Conservation (phyloP, 2,329 filamentous ascomycete genomes). For the Nothophoma quercina region DNA sequence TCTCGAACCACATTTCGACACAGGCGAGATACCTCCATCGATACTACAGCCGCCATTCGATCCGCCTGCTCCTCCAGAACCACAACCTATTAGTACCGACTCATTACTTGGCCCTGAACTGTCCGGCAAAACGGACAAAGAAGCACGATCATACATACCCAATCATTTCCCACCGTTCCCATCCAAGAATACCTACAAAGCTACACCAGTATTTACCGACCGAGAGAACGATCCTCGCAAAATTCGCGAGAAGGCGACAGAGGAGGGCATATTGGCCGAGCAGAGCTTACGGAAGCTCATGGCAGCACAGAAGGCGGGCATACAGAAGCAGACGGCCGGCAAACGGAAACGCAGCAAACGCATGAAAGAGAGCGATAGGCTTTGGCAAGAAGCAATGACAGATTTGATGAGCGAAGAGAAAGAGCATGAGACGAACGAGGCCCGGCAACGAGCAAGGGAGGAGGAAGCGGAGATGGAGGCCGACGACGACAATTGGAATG, state of each 20-base stretch:
- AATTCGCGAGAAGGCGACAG: slow-evolving; percentile 68
- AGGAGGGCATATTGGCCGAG: slow-evolving; percentile 71
- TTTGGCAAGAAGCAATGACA: slow-evolving; percentile 65
- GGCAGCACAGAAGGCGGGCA: slow-evolving; percentile 57
- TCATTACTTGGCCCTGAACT: slow-evolving; percentile 62
- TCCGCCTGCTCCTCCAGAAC: slow-evolving; percentile 50
- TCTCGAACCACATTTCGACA: slow-evolving; percentile 51
- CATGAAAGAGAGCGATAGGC: slow-evolving; percentile 55
- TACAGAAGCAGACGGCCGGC: slow-evolving; percentile 44
- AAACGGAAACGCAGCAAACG: slow-evolving; percentile 51
- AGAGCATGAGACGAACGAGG: slow-evolving; percentile 35
- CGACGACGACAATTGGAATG: slow-evolving; percentile 35
- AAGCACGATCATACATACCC: slow-evolving; percentile 63
- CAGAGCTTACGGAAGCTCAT: slow-evolving; percentile 69
- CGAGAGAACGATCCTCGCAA: slow-evolving; percentile 67
- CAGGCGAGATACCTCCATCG: slow-evolving; percentile 46
- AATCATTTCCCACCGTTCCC: slow-evolving; percentile 68
- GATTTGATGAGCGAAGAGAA: slow-evolving; percentile 56
- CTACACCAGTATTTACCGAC: slow-evolving; percentile 65
- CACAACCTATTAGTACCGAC: slow-evolving; percentile 53
- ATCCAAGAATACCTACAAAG: slow-evolving; percentile 69
- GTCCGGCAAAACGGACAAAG: slow-evolving; percentile 56
- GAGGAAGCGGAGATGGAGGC: slow-evolving; percentile 22
- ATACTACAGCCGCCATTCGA: slow-evolving; percentile 52
- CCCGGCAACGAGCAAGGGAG: slow-evolving; percentile 26